Percentiles rank a stretch among this genome's conserved stretches.
phyloP scores from a whole-genome alignment of 2,329 filamentous ascomycete genomes.

The Botrytis pseudocinerea region DNA sequence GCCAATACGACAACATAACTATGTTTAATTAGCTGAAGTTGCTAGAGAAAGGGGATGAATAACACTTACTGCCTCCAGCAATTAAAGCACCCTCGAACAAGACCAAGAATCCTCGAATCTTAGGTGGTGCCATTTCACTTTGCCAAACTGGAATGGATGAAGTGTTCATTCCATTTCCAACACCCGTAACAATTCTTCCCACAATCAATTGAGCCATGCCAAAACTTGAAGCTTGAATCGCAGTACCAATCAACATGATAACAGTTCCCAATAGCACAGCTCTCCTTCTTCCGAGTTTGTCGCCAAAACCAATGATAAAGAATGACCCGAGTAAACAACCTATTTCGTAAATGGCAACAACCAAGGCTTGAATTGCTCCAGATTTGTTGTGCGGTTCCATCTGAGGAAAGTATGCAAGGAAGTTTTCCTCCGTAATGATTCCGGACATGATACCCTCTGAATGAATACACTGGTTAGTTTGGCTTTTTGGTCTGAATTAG shows the following conservation, averaged over 20 bases:
- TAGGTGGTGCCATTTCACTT: slow-evolving; percentile 57
- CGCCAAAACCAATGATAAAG: slow-evolving; percentile 58
- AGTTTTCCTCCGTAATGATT: slow-evolving; percentile 55
- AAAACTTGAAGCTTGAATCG: slow-evolving; percentile 45
- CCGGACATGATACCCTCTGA: slow-evolving; percentile 24
- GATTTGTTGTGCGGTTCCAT: slow-evolving; percentile 33
- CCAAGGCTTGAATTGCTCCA: slow-evolving; percentile 46
- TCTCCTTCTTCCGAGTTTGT: slow-evolving; percentile 56
- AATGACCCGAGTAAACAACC: slow-evolving; percentile 58
- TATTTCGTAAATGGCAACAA: slow-evolving; percentile 58
- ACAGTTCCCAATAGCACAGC: slow-evolving; percentile 58
- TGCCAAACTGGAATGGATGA: slow-evolving; percentile 59
- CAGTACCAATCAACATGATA: slow-evolving; percentile 59
- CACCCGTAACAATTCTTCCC: slow-evolving; percentile 51
- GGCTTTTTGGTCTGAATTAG: background rate
- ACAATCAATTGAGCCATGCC: slow-evolving; percentile 56
- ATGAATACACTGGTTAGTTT: background rate
- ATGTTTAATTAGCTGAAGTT: background rate
- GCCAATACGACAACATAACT: slow-evolving; percentile 53
- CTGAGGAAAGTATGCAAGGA: slow-evolving; percentile 34
- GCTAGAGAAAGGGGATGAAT: background rate
- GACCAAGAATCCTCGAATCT: slow-evolving; percentile 60
- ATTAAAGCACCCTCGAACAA: slow-evolving; percentile 62
- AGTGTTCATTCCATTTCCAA: slow-evolving; percentile 54
- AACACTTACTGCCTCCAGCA: slow-evolving; percentile 48